Evolutionary conservation across 768 basidiomycete genomes (phyloP).

Genomic region (Lentinula sp.): DNA sequence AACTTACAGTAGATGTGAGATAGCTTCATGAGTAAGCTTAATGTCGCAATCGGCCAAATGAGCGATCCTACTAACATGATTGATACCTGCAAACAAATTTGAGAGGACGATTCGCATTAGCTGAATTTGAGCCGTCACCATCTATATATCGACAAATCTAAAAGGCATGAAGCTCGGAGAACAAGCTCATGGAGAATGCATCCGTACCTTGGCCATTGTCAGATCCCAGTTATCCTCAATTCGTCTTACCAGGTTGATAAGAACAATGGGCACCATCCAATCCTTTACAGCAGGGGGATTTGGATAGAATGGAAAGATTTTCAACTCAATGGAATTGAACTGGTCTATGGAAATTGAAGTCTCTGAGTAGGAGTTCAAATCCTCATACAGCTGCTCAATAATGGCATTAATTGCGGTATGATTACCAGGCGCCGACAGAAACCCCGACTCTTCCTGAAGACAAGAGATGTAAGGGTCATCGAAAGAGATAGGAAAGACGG

Average conservation of each 20-base stretch:
- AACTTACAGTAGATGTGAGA: conserved; percentile 85
- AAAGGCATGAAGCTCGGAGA: neutral
- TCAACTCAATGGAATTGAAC: conserved; percentile 92
- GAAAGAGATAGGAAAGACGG: neutral
- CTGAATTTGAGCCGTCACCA: conserved; percentile 29
- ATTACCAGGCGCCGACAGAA: conserved; percentile 70
- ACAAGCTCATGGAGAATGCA: neutral
- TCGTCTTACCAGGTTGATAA: conserved; percentile 77
- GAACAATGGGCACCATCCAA: conserved; percentile 92
- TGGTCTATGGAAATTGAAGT: conserved; percentile 87
- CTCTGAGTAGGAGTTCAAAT: conserved; percentile 95
- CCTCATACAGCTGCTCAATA: conserved; percentile 94
- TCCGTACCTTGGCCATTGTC: conserved; percentile 74
- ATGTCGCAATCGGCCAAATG: conserved; percentile 87
- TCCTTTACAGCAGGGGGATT: conserved; percentile 87
- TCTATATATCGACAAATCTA: conserved; percentile 80
- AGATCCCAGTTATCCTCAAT: conserved; percentile 95
- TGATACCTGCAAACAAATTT: conserved; percentile 29
- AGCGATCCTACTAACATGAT: conserved; percentile 88
- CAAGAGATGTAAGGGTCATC: conserved; percentile 1
- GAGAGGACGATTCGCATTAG: neutral
- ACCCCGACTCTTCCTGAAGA: conserved; percentile 77
- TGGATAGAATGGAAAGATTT: conserved; percentile 94
- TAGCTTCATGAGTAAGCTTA: conserved; percentile 74
- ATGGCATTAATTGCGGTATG: conserved; percentile 71